Evolutionary conservation across 2,329 filamentous ascomycete genomes (phyloP), one percentile per base, ranked within the genome.

Genomic region (Hymenoscyphus albidus): DNA sequence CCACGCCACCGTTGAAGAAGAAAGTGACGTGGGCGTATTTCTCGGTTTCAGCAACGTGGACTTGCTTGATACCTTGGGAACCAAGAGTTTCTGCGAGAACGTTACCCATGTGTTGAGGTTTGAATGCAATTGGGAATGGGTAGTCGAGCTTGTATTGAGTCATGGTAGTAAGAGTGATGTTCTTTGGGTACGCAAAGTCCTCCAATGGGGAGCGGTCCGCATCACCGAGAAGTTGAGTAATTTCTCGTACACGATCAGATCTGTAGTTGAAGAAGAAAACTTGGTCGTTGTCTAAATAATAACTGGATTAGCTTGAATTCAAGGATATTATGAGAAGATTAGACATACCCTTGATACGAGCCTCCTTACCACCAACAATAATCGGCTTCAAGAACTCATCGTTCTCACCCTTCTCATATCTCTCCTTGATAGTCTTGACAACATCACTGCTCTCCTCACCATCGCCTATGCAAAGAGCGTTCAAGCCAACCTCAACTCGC

Each of bases 221-320:
- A 77, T 91, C 91, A 72, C 95, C 95, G 63, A 99, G 83, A 56
- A 99, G 85, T 81, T 98, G 95, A 59, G 93, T 96, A 77, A 99
- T 90, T 79, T 99, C 95, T 73, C 95, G 91, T 62, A 94, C 94
- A 78, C 95, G 93, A 78, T 99, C 95, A 64, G 95, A 98, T 75
- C 95, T 92, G 85, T 99, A 99, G 88, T 99, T 99, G 91, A 99
- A 99, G 87, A 98, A 98, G 86, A 98, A 98, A 74, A 98, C 85
- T 62, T 92, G 94, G 76, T 99, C 95, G 71, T 90, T 85, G 76
- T 98, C 93, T 93, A 69, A 31, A 42, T 62, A 58, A 35, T 12
- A 3, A 67, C 1, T 35, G 5, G 35, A 70, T 66, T 66, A 71
- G 68, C 62, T 56, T 16, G 7, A 1, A 12, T 51, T 58, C 27